Base-by-base conservation (phyloP, 352 stramenopile genomes). In the Phytophthora syringae region DNA sequence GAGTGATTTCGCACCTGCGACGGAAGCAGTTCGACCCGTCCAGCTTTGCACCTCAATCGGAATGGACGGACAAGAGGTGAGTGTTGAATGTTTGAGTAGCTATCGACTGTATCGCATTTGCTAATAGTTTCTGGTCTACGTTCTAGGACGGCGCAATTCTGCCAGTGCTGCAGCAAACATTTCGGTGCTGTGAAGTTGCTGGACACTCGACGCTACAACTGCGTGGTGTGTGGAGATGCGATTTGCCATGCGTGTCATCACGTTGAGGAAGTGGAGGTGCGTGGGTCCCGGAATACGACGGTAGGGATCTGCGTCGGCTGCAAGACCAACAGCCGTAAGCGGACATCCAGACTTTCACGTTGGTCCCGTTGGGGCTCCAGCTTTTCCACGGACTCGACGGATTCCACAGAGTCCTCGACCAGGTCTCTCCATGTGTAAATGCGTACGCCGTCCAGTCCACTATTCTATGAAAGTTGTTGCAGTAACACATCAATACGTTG, bases 201-300 rank as follows among this genome's bases (percentile, higher is more conserved):
- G 15, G 59, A 76, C 59, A 72, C 40, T 34, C 62, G 58, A 32
- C 53, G 67, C 47, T 67, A 69, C 64, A 83, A 88, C 60, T 88
- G 79, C 66, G 64, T 67, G 1, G 60, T 73, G 16, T 85, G 74
- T 52, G 79, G 76, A 12, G 58, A 80, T 22, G 79, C 81, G 2
- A 77, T 88, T 25, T 88, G 79, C 64, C 59, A 67, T 27, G 48
- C 70, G 7, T 86, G 78, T 42, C 64, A 67, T n/a, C 24, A 71
- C 18, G 60, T 70, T 1, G 66, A 77, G 42, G 53, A 65, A 16
- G 72, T 83, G 5, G 62, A 81, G 18, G 51, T 85, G 22, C 67
- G 61, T 15, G 77, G 74, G 15, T 67, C 67, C 18, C 52, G 64
- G 28, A 68, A 70, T 16, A 74, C 58, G 6, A 65, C 53, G 2